phyloP scores from a whole-genome alignment of 2,329 filamentous ascomycete genomes.

The Fusarium albidum region DNA sequence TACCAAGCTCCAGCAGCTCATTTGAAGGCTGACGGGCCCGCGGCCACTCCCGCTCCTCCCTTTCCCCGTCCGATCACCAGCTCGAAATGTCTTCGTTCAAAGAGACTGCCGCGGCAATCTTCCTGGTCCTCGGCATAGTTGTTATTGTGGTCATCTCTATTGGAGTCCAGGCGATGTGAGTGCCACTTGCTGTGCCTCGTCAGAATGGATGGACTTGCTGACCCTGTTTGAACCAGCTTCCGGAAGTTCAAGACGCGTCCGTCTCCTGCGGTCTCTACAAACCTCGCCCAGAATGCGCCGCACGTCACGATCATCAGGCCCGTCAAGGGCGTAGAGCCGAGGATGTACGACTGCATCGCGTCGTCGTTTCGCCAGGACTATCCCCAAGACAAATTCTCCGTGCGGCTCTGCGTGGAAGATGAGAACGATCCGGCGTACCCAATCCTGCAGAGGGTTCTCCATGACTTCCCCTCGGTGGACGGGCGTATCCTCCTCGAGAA shows the following conservation, averaged over 20 bases:
- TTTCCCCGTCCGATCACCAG: no score
- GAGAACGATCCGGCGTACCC: slow-evolving; percentile 79
- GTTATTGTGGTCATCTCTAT: slow-evolving; percentile 64
- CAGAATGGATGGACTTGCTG: not conserved
- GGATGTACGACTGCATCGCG: slow-evolving; percentile 90
- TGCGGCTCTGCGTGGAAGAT: slow-evolving; percentile 83
- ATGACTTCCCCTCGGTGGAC: slow-evolving; percentile 77
- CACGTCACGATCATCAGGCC: slow-evolving; percentile 92
- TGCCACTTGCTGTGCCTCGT: slow-evolving; percentile 2
- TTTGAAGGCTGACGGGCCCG: no score
- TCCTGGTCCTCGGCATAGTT: slow-evolving; percentile 60
- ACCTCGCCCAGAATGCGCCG: slow-evolving; percentile 65
- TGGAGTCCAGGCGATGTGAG: slow-evolving; percentile 65
- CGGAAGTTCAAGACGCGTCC: slow-evolving; percentile 61
- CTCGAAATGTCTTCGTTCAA: slow-evolving; percentile 41
- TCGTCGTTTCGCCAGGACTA: slow-evolving; percentile 87
- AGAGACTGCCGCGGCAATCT: slow-evolving; percentile 55
- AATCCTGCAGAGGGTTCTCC: slow-evolving; percentile 73
- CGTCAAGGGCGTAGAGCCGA: slow-evolving; percentile 89
- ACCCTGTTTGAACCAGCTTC: slow-evolving; percentile 52
- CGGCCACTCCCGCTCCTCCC: slow-evolving; percentile 3
- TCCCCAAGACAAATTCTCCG: slow-evolving; percentile 76
- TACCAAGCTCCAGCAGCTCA: no score
- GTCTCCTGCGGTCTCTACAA: slow-evolving; percentile 59
- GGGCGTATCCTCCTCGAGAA: slow-evolving; percentile 80